phyloP scores from a whole-genome alignment of 2,329 filamentous ascomycete species.

The Exserohilum rostratum region DNA sequence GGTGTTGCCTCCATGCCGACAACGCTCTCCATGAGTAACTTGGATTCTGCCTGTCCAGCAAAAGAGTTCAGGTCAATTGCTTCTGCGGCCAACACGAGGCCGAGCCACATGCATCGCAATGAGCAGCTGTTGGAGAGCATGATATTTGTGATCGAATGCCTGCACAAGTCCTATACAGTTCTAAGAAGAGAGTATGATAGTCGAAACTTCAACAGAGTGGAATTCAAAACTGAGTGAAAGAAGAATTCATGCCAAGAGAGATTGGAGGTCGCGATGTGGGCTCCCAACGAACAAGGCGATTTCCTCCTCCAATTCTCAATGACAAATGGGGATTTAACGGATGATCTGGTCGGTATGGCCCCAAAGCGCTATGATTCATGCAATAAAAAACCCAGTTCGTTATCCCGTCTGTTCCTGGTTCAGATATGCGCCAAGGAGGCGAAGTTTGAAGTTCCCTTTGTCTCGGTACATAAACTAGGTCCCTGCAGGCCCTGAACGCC shows the following conservation, averaged over 20 bases:
- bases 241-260: too few relatives aligned
- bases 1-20: conserved; percentile 2
- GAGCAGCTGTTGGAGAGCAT: too few relatives aligned
- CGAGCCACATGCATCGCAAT: neutral
- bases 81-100: neutral
- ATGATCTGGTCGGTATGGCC: neutral
- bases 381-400: neutral
- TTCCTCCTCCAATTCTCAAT: too few relatives aligned
- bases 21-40: conserved; percentile 4
- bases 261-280: too few relatives aligned
- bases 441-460: neutral
- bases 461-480: neutral
- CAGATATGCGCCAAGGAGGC: neutral
- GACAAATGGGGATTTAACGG: too few relatives aligned
- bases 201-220: too few relatives aligned
- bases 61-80: conserved; percentile 5
- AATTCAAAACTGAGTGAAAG: too few relatives aligned
- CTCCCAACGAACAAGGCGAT: too few relatives aligned
- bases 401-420: neutral
- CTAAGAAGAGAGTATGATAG: too few relatives aligned
- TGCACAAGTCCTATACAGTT: too few relatives aligned
- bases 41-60: conserved; percentile 3
- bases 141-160: too few relatives aligned
- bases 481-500: neutral
- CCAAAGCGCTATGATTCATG: neutral